Percentiles rank a stretch among this genome's conserved stretches.
Conservation (phyloP, 106 monocot genomes). For the Gastrodia elata region DNA sequence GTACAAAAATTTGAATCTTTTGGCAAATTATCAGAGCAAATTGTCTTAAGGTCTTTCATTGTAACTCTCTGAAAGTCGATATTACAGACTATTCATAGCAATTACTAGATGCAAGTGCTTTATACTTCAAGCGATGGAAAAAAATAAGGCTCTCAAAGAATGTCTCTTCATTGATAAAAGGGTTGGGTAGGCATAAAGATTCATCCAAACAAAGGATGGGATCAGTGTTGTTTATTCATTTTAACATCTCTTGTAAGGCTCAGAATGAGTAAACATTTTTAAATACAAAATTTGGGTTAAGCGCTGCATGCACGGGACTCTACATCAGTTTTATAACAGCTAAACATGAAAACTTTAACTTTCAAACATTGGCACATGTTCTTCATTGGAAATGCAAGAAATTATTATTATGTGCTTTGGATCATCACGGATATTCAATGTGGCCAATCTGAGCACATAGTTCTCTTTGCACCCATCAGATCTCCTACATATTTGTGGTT, state of each 20-base stretch:
- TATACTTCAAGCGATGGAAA: constrained; percentile 19
- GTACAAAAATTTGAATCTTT: too few species aligned
- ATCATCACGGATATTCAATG: neutral
- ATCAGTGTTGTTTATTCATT: too few species aligned
- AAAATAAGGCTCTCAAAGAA: constrained; percentile 83
- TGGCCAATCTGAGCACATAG: neutral
- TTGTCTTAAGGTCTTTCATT: neutral
- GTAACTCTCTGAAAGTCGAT: neutral
- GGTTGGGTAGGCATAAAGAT: constrained; percentile 37
- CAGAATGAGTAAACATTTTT: neutral
- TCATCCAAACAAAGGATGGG: neutral
- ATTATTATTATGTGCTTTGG: too few species aligned
- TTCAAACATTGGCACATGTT: neutral
- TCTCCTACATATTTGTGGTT: neutral
- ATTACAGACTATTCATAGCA: neutral
- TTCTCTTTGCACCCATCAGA: neutral
- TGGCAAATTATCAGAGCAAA: neutral
- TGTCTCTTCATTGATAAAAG: constrained; percentile 98
- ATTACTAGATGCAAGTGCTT: constrained; percentile 16
- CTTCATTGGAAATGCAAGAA: neutral
- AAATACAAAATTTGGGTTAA: neutral
- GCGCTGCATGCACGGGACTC: too few species aligned
- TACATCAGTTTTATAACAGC: neutral
- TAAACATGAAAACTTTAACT: constrained; percentile 1
- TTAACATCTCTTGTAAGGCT: too few species aligned